A percentile compares a stretch with the other conserved stretches of the same genome.
Conservation (phyloP, 257 asterid species). For the Datura wrightii region DNA sequence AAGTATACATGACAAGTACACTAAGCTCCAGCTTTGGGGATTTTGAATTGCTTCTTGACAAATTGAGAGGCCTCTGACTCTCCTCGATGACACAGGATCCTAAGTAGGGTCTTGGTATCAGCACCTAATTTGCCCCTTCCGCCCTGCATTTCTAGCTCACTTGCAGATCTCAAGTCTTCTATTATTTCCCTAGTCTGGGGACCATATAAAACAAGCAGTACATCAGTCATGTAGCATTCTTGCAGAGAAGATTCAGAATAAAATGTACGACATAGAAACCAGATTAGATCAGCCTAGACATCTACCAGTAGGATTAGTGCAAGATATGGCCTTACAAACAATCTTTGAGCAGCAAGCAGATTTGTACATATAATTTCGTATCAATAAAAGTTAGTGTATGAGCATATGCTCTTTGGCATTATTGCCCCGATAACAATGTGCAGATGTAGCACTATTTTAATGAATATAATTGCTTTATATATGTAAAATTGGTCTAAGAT, state of each 20-base stretch:
- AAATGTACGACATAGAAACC: neutral
- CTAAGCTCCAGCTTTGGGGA: constrained; percentile 74
- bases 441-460: neutral
- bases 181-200: constrained; percentile 86
- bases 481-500: neutral
- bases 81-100: constrained; percentile 81
- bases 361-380: neutral
- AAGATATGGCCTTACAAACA: neutral
- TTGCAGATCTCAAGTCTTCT: constrained; percentile 81
- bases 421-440: neutral
- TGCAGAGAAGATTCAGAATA: neutral
- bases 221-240: neutral
- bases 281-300: constrained; percentile 4
- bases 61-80: constrained; percentile 97
- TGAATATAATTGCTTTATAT: neutral
- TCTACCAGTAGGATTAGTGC: neutral
- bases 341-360: neutral
- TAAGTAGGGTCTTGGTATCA: constrained; percentile 76
- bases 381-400: neutral
- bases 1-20: neutral
- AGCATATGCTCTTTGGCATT: constrained; percentile 4
- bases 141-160: constrained; percentile 79
- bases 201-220: constrained; percentile 27
- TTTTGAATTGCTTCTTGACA: constrained; percentile 92
- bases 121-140: constrained; percentile 82